Base-by-base conservation (phyloP, 2,329 filamentous ascomycete species). In the Blastomyces gilchristii region DNA sequence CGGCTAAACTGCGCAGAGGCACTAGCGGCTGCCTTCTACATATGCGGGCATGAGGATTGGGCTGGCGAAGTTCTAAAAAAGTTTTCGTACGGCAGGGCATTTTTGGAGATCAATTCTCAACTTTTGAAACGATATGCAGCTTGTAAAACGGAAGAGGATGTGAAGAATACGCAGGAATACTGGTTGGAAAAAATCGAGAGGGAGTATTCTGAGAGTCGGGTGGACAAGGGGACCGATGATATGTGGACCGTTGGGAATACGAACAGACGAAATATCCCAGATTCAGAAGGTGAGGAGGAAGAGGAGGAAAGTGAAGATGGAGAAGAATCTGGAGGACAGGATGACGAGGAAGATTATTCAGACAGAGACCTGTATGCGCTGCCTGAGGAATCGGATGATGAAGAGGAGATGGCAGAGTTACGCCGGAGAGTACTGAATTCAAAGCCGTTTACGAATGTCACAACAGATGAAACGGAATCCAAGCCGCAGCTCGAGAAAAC, bases 1-100 rank as follows among this genome's bases (percentile, higher is more conserved):
- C 83, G 92, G 62, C 76, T 99, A 66, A 99, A 99, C 76, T 99
- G 94, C 70, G 94, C 91, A 39, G 94, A 99, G 79, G 94, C 94
- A 3, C 80, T 99, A 57, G 94, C 91, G 0, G 93, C 94, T 3
- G 90, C 90, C 28, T 99, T 96, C 72, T 90, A 84, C 71, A 99
- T 99, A 67, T 97, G 93, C 70, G 91, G 94, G 4, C 90, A 94
- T 71, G 75, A 83, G 7, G 93, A 97, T 60, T 99, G 94, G 94
- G 93, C 94, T 0, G 85, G 88, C 71, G 84, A 90, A 66, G 85
- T 96, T 0, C 77, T 99, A 37, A 84, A 85, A 67, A 88, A 90
- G 1, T 99, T 99, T 71, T 87, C 87, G 2, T 99, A 99, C 72
- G 94, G 94, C 0, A 79, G 86, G 63, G 87, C 90, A 0, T 99